Evolutionary conservation across 2,329 filamentous ascomycete genomes (phyloP).

Genomic region (Colletotrichum tropicicola): DNA sequence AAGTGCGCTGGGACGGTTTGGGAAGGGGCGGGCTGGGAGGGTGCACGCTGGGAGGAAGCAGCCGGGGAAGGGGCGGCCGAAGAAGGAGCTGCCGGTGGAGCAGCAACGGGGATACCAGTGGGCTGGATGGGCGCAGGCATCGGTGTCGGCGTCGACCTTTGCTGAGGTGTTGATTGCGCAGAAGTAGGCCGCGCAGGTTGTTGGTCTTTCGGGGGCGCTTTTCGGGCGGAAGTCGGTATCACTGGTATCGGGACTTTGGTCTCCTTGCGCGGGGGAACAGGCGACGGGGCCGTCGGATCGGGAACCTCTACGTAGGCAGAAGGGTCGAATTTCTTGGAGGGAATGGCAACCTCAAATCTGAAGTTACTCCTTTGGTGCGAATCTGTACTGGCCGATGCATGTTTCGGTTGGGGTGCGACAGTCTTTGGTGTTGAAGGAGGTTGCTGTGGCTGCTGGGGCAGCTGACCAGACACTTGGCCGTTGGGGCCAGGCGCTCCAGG

Average conservation of each 20-base stretch:
- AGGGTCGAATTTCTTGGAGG: constrained; percentile 52
- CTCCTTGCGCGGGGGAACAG: constrained; percentile 2
- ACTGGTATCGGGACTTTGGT: background rate
- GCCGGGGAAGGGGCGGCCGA: background rate
- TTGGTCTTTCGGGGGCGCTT: background rate
- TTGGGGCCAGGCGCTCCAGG: constrained; percentile 44
- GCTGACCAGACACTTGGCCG: constrained; percentile 31
- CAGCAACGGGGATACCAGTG: background rate
- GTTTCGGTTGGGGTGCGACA: constrained; percentile 8
- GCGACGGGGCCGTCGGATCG: constrained; percentile 34
- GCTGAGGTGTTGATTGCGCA: background rate
- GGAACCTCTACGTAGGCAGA: constrained; percentile 45
- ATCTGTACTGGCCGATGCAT: constrained; percentile 36
- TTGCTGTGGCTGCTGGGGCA: constrained; percentile 9
- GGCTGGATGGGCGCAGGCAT: background rate
- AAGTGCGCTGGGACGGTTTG: background rate
- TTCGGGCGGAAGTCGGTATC: background rate
- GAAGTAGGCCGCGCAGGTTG: background rate
- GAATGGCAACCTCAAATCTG: constrained; percentile 58
- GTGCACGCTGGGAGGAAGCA: background rate
- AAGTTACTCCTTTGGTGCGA: constrained; percentile 44
- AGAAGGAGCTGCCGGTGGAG: background rate
- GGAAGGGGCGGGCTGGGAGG: background rate
- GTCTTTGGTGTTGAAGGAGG: constrained; percentile 32
- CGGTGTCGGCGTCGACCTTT: background rate